Evolutionary conservation across 225 moss, liverwort and hornwort genomes (phyloP), one percentile per base, ranked within the genome.

Genomic region (Marchantia paleacea): DNA sequence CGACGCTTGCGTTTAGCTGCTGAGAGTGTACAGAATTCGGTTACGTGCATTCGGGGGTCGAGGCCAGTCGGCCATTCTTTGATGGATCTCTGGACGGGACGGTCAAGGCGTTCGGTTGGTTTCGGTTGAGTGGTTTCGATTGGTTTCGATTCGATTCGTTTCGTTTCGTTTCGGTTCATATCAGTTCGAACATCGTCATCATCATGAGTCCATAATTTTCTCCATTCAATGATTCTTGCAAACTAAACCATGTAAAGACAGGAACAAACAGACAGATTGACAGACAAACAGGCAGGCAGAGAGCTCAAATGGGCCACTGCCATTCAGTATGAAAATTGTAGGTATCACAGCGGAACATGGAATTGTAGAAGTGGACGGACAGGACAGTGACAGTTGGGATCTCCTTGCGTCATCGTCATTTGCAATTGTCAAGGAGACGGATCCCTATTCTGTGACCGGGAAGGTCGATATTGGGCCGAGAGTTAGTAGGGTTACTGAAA

Each of bases 1-100:
- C 30, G 80, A 85, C 47, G 82, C 78, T 8, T 85, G 82, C 52
- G 80, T 83, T 18, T 84, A 54, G 49, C 58, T 1, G 60, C 8
- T 50, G 51, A 15, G 25, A 19, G 60, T 76, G 75, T 58, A 76
- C 60, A 74, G 54, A 73, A 74, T 22, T 60, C 58, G 29, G 31
- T 58, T 76, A 39, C 69, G n/a, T 65, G 22, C 25, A 5, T 39
- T 39, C 39, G 39, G 39, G 39, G 39, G 2, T 39, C 5, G 39
- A 39, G 39, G 53, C 52, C 30, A 68, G 68, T 25, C 22, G 8
- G 24, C 63, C 22, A 63, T n/a, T 25, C 63, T n/a, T 15, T 24
- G 39, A 28, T 66, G 14, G 39, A 58, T 58, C 20, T n/a, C 29
- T 6, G 66, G 66, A 66, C 66, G 19, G 29, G 66, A 66, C 66